A percentile compares a stretch with the other conserved stretches of the same genome.
These are phyloP conservation scores for Monosiga brevicollis DNA, from an alignment of 78 protist species.

Conservation along the genomic window DNA sequence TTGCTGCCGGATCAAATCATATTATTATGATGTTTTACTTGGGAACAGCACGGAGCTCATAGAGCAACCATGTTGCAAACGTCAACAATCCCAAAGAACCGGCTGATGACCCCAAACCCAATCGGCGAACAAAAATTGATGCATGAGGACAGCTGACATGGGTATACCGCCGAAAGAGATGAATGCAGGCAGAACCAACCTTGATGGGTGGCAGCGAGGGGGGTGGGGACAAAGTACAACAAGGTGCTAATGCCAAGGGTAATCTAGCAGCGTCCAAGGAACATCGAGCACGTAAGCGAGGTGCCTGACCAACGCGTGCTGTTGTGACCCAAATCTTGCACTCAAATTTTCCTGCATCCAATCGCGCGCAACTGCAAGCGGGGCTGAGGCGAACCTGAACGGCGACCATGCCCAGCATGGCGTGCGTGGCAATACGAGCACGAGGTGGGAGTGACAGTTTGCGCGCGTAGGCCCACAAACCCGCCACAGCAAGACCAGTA, in stretches of 20 bases:
- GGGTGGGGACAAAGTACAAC: conserved; percentile 64
- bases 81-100: conserved; percentile 69
- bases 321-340: not conserved
- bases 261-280: conserved; percentile 33
- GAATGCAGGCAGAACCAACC: too few relatives aligned
- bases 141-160: not conserved
- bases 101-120: not conserved
- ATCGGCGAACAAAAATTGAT: not conserved
- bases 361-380: not conserved
- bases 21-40: not conserved
- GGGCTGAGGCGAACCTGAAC: conserved; percentile 44
- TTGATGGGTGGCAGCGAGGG: conserved; percentile 80
- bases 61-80: conserved; percentile 21
- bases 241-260: conserved; percentile 76
- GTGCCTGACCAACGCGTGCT: not conserved
- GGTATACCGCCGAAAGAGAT: too few relatives aligned
- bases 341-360: not conserved
- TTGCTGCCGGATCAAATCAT: too few relatives aligned
- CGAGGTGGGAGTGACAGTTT: conserved; percentile 17
- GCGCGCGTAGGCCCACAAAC: conserved; percentile 4
- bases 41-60: not conserved
- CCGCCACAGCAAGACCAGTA: not conserved
- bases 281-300: not conserved
- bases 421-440: conserved; percentile 32
- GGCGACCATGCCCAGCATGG: conserved; percentile 41